Evolutionary conservation across 148 eudicot species (phyloP).

Genomic region (Silene latifolia): DNA sequence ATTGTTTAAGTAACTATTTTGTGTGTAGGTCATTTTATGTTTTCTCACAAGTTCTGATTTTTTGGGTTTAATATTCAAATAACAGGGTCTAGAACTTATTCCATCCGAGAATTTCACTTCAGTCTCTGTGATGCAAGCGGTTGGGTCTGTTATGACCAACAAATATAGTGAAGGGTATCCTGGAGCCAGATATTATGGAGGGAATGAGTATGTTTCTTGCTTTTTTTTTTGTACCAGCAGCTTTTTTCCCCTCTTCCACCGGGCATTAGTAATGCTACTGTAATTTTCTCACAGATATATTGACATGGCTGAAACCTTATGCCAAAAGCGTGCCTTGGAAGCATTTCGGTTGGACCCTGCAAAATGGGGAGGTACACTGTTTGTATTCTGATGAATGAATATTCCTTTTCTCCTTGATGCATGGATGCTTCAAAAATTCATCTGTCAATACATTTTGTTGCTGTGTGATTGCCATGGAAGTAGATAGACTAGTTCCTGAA

Average conservation of each 20-base stretch:
- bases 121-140: slow-evolving; percentile 98
- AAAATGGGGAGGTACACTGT: slow-evolving; percentile 87
- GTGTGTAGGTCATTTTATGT: neutral
- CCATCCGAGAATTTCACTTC: slow-evolving; percentile 98
- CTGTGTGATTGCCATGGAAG: neutral
- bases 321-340: slow-evolving; percentile 98
- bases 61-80: slow-evolving; percentile 6
- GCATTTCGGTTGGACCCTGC: slow-evolving; percentile 97
- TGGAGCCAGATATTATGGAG: slow-evolving; percentile 99
- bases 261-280: neutral
- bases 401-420: neutral
- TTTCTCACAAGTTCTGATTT: neutral
- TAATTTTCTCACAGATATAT: slow-evolving; percentile 50
- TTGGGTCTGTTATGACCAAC: slow-evolving; percentile 98
- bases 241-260: neutral
- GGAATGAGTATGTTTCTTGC: slow-evolving; percentile 75
- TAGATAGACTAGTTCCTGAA: neutral
- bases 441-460: neutral
- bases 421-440: neutral
- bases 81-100: slow-evolving; percentile 88
- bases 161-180: slow-evolving; percentile 99
- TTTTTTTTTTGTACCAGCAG: neutral
- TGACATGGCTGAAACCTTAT: slow-evolving; percentile 95
- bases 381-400: neutral
- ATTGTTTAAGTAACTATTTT: neutral